Conservation (phyloP, 257 asterid species). For the Penstemon davidsonii region DNA sequence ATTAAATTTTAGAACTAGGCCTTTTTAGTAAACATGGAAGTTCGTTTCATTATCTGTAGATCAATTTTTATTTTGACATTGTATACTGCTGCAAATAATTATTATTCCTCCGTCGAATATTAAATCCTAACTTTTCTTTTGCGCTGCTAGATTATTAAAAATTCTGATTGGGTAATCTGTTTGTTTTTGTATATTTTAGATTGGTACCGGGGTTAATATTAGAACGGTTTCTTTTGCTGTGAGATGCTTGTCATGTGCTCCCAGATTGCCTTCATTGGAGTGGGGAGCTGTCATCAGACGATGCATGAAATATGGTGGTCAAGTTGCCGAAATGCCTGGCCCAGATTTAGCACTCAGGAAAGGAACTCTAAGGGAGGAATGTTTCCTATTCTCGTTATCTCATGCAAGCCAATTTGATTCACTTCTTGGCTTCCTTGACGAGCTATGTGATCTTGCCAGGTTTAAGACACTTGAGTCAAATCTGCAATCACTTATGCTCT, state of each 20-base stretch:
- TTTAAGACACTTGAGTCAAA: conserved; percentile 74
- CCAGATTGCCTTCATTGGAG: conserved; percentile 79
- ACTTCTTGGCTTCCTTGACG: conserved; percentile 84
- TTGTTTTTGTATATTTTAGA: conserved; percentile 46
- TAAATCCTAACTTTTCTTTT: conserved; percentile 12
- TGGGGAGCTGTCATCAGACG: conserved; percentile 75
- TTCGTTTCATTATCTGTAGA: conserved; percentile 6
- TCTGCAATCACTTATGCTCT: conserved; percentile 71
- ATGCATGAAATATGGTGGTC: conserved; percentile 79
- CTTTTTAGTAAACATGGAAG: conserved; percentile 6
- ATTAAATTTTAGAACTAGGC: not conserved
- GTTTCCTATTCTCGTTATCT: conserved; percentile 67
- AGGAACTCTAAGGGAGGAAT: conserved; percentile 77
- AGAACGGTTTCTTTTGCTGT: conserved; percentile 50
- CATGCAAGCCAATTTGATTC: conserved; percentile 70
- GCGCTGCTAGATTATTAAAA: not conserved
- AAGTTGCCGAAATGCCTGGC: conserved; percentile 44
- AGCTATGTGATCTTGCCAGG: conserved; percentile 70
- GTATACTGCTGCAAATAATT: not conserved
- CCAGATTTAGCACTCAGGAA: conserved; percentile 37
- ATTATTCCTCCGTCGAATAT: not conserved
- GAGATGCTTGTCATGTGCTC: conserved; percentile 77
- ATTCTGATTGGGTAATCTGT: conserved; percentile 22
- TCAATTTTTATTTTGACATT: not conserved
- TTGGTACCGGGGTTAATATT: conserved; percentile 43